A percentile compares a stretch with the other conserved stretches of the same genome.
Evolutionary conservation across 257 asterid genomes (phyloP).

Genomic region (Scutellaria baicalensis): DNA sequence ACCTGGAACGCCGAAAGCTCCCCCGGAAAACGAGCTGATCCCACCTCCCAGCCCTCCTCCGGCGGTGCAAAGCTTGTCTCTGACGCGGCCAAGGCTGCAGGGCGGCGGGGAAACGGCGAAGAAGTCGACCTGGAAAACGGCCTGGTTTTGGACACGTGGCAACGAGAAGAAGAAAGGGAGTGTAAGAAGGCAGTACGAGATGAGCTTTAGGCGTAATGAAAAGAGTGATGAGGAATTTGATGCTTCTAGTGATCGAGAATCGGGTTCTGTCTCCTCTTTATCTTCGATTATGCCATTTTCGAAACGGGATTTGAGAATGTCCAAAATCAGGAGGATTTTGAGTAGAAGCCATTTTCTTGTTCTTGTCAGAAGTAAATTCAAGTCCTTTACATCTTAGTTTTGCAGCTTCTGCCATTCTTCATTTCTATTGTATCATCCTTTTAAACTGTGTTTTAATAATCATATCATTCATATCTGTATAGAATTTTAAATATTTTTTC

Average conservation of each 20-base stretch:
- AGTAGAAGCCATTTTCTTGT: slow-evolving; percentile 20
- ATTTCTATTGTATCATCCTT: not conserved
- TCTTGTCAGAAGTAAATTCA: slow-evolving; percentile 17
- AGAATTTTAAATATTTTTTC: not conserved
- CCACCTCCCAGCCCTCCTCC: slow-evolving; percentile 46
- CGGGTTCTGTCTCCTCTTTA: slow-evolving; percentile 9
- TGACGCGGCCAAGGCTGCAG: slow-evolving; percentile 15
- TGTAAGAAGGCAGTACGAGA: not conserved
- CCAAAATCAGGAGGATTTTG: slow-evolving; percentile 9
- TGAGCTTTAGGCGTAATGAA: slow-evolving; percentile 22
- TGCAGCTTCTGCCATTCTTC: not conserved
- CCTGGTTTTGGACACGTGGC: slow-evolving; percentile 11
- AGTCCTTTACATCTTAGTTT: slow-evolving; percentile 13
- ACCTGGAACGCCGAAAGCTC: slow-evolving; percentile 36
- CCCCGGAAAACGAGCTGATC: slow-evolving; percentile 21
- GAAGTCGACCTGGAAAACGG: slow-evolving; percentile 17
- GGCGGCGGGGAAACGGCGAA: not conserved
- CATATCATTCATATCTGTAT: not conserved
- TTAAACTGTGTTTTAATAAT: not conserved
- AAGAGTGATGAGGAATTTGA: slow-evolving; percentile 9
- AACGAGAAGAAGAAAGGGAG: not conserved
- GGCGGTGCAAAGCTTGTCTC: slow-evolving; percentile 26
- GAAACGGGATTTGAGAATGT: slow-evolving; percentile 17
- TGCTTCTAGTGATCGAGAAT: slow-evolving; percentile 3
- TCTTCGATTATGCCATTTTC: slow-evolving; percentile 2